These are phyloP conservation scores for Murraya koenigii DNA, from an alignment of 345 rosid species.

Conservation along the genomic window DNA sequence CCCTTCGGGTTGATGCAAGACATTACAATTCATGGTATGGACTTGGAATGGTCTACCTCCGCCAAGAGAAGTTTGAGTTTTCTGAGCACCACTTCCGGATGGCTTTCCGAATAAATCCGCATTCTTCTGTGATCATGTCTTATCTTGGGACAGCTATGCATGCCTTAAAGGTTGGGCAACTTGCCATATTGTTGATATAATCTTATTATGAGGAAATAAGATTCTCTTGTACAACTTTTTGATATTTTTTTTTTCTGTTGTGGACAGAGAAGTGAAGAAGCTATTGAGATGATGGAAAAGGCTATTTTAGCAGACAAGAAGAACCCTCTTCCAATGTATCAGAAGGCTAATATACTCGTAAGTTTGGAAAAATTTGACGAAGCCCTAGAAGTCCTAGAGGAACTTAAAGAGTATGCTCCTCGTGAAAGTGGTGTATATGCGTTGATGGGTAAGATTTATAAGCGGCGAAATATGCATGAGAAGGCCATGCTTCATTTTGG, in stretches of 20 bases:
- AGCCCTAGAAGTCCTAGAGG: slow-evolving; percentile 88
- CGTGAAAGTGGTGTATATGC: slow-evolving; percentile 93
- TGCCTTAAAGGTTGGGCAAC: slow-evolving; percentile 57
- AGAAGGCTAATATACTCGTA: slow-evolving; percentile 85
- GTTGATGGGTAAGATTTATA: slow-evolving; percentile 88
- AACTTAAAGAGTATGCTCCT: slow-evolving; percentile 91
- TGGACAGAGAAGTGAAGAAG: slow-evolving; percentile 83
- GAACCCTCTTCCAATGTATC: slow-evolving; percentile 98
- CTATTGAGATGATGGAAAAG: slow-evolving; percentile 84
- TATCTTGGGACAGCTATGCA: slow-evolving; percentile 91
- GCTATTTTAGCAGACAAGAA: slow-evolving; percentile 88
- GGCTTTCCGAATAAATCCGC: slow-evolving; percentile 83
- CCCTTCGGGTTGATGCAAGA: slow-evolving; percentile 84
- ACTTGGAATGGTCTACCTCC: slow-evolving; percentile 90
- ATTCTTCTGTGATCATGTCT: slow-evolving; percentile 95
- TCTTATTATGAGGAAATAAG: slow-evolving; percentile 1
- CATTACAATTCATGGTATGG: slow-evolving; percentile 99
- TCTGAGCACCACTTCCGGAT: slow-evolving; percentile 92
- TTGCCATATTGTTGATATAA: slow-evolving; percentile 8
- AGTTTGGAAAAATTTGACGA: slow-evolving; percentile 76
- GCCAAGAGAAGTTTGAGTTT: slow-evolving; percentile 93
- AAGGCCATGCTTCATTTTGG: slow-evolving; percentile 95
- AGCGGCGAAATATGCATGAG: slow-evolving; percentile 69
- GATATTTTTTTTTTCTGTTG: slow-evolving; percentile 6
- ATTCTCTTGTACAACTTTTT: not conserved